phyloP scores from a whole-genome alignment of 2,329 filamentous ascomycete species.

The Verticillium longisporum region DNA sequence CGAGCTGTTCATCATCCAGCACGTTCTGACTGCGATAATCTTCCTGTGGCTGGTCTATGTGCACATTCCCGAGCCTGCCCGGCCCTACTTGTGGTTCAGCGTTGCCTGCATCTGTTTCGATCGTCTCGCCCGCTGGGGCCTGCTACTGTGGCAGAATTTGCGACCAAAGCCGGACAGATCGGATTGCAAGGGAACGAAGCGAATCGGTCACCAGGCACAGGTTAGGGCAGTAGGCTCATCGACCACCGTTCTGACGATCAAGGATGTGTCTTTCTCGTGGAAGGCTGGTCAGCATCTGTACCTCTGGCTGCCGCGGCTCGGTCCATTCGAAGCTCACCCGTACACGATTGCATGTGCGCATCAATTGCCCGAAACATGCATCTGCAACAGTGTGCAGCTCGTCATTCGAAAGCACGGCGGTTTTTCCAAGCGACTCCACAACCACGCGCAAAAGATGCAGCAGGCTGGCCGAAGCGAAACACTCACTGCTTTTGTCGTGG shows the following conservation, averaged over 20 bases:
- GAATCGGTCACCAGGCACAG: constrained; percentile 45
- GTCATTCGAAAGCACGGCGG: constrained; percentile 48
- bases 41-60: constrained; percentile 57
- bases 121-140: constrained; percentile 40
- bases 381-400: constrained; percentile 53
- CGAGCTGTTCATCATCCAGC: constrained; percentile 19
- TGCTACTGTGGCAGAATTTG: constrained; percentile 47
- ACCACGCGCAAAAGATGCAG: constrained; percentile 13
- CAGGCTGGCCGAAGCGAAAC: constrained; percentile 16
- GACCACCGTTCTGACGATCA: constrained; percentile 52
- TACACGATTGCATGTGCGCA: constrained; percentile 55
- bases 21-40: constrained; percentile 15
- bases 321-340: constrained; percentile 48
- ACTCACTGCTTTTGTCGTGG: constrained; percentile 42
- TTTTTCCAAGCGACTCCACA: constrained; percentile 48
- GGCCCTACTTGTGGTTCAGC: constrained; percentile 61
- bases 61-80: constrained; percentile 53
- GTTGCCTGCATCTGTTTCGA: constrained; percentile 57
- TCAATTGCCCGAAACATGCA: constrained; percentile 39
- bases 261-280: constrained; percentile 47
- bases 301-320: constrained; percentile 30
- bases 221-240: constrained; percentile 40
- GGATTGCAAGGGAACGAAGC: constrained; percentile 37
- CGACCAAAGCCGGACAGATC: constrained; percentile 31
- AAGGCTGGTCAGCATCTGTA: constrained; percentile 17